Percentiles rank a stretch among this genome's conserved stretches.
phyloP scores from a whole-genome alignment of 345 rosid species.

The Melastoma malabathricum region DNA sequence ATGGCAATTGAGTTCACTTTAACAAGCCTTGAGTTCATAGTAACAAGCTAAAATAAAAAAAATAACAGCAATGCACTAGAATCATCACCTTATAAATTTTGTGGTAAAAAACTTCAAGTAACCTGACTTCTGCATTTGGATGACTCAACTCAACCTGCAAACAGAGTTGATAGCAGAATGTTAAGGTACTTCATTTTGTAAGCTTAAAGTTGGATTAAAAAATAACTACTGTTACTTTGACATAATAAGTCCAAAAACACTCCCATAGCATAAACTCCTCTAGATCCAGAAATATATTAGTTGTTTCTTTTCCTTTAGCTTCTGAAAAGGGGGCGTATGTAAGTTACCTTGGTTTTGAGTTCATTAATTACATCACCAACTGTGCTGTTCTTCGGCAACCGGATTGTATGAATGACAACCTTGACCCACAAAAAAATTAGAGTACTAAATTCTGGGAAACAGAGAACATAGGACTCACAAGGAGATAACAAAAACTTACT shows the following conservation, averaged over 20 bases:
- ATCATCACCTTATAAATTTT: conserved; percentile 52
- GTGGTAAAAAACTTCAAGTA: conserved; percentile 63
- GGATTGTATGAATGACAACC: conserved; percentile 49
- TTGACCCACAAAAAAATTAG: conserved; percentile 12
- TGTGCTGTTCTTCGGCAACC: conserved; percentile 61
- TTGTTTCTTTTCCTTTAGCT: not conserved
- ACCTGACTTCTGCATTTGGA: conserved; percentile 52
- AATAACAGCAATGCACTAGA: not conserved
- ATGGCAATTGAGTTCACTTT: not conserved
- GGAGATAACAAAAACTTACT: conserved; percentile 23
- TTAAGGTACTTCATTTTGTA: too few relatives aligned
- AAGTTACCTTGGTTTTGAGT: conserved; percentile 47
- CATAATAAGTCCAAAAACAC: too few relatives aligned
- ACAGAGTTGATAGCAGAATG: too few relatives aligned
- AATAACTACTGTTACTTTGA: too few relatives aligned
- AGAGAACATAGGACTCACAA: not conserved
- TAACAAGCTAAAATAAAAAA: not conserved
- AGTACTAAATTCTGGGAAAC: conserved; percentile 6
- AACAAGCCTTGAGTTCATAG: not conserved
- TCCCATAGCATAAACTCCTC: too few relatives aligned
- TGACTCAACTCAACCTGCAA: conserved; percentile 55
- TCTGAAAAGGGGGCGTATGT: conserved; percentile 1
- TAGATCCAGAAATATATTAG: too few relatives aligned
- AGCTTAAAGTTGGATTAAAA: too few relatives aligned
- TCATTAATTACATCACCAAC: conserved; percentile 61